Evolutionary conservation across 345 rosid species (phyloP), one percentile per base, ranked within the genome.

Genomic region (Pelargonium nanum): DNA sequence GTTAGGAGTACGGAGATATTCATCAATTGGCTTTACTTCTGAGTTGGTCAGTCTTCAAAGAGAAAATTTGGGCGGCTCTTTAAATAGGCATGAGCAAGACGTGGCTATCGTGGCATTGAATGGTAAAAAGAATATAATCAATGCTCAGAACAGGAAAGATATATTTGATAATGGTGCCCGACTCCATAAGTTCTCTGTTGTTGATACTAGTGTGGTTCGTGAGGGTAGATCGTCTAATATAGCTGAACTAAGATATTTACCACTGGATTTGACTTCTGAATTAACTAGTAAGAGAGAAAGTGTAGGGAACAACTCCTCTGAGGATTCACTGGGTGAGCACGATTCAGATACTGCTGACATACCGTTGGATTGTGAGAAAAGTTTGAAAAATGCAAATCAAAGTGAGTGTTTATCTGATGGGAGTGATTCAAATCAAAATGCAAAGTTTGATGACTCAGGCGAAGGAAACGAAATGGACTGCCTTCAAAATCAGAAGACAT

Each of bases 231-330:
- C 68, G 19, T 71, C 66, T 17, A 74, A 66, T 48, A 57, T 72
- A 34, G 76, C 79, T 66, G 71, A 81, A 68, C 65, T 64, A 75
- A 78, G 78, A 65, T 75, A 54, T 73, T 70, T 67, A 57, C 80
- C 82, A 45, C 54, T 54, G 54, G 75, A 63, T n/a, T 59, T 28
- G 32, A 65, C 70, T 44, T 70, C 73, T 62, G 57, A 59, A 57
- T 55, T 40, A 59, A 50, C 6, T 57, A 40, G 45, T n/a, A 60
- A 64, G 28, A 58, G 44, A 13, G 76, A 62, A 64, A 59, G 22
- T 59, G 59, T 32, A 40, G 60, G 63, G 19, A 52, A 50, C 28
- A 52, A 50, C 28, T 55, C 67, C 24, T 63, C 65, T 53, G 65
- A 57, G 26, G 53, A 63, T 65, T 68, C 72, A 56, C 15, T 22